Conservation (phyloP, 495 filamentous ascomycete genomes). For the Stereocaulon alpinum region DNA sequence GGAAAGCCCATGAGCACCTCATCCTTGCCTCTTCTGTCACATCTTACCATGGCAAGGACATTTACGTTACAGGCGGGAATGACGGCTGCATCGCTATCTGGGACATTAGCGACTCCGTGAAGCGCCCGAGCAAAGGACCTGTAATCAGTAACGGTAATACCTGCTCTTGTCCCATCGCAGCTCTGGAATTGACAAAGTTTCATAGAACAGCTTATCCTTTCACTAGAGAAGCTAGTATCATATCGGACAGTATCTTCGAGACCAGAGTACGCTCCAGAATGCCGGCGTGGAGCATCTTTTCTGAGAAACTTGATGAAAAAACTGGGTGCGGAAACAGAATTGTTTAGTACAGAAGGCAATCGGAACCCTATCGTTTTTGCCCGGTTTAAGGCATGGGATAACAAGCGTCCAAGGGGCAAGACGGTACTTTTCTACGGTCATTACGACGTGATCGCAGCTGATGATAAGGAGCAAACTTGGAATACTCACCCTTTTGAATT, state of each 20-base stretch:
- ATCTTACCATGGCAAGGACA: slow-evolving; percentile 51
- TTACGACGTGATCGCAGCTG: slow-evolving; percentile 96
- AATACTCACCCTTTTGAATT: slow-evolving; percentile 76
- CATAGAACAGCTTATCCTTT: slow-evolving; percentile 68
- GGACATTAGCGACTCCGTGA: slow-evolving; percentile 56
- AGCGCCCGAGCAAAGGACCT: slow-evolving; percentile 32
- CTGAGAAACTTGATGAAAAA: slow-evolving; percentile 81
- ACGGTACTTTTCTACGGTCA: slow-evolving; percentile 95
- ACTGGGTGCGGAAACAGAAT: slow-evolving; percentile 76
- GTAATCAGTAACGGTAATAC: slow-evolving; percentile 50
- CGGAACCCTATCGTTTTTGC: slow-evolving; percentile 88
- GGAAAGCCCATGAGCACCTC: slow-evolving; percentile 77
- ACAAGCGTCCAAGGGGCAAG: slow-evolving; percentile 50
- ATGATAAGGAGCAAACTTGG: slow-evolving; percentile 68
- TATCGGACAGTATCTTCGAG: slow-evolving; percentile 85
- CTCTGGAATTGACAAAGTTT: slow-evolving; percentile 6
- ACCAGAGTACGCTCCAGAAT: slow-evolving; percentile 74
- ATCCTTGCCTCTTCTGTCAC: slow-evolving; percentile 79
- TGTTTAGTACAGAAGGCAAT: slow-evolving; percentile 62
- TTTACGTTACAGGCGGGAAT: slow-evolving; percentile 91
- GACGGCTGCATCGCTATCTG: slow-evolving; percentile 82
- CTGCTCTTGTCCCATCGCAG: not conserved
- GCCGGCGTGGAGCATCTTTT: slow-evolving; percentile 83
- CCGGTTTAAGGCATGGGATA: slow-evolving; percentile 63
- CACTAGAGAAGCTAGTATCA: slow-evolving; percentile 72